Base-by-base conservation (phyloP, 2,329 filamentous ascomycete species). In the Arthrobotrys entomopaga region DNA sequence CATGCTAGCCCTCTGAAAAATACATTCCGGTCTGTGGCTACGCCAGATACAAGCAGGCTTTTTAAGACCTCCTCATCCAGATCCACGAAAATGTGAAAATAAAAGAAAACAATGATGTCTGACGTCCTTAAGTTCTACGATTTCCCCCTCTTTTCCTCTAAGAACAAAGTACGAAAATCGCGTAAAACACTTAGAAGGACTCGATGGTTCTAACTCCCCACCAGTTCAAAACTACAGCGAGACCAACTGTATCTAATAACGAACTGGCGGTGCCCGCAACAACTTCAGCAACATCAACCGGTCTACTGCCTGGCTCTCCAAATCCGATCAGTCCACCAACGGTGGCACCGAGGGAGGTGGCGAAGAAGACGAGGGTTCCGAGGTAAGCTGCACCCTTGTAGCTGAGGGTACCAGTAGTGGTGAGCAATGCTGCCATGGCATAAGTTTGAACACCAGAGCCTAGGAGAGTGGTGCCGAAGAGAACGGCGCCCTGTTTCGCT, bases 301-400 rank as follows among this genome's bases (percentile, higher is more conserved):
- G 34, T 38, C 29, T 63, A n/a, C 64, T 40, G 20, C 40, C 26
- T 20, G 71, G 64, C 19, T 75, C 71, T 42, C 59, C 65, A 24
- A 75, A 75, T 26, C 71, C 71, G 22, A 75, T 56, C 8, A 75
- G 40, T 13, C 71, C 71, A 11, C 71, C 71, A 38, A 75, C 59
- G 38, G 65, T 75, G 22, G 57, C 64, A 13, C 71, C 71, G 10
- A 75, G 53, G 8, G 50, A 58, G 13, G 63, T 64, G 43, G 48
- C 56, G 53, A 69, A 59, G 52, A 67, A 75, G 20, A 75, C 64
- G 22, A 75, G 50, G 1, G 64, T 69, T 16, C 71, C 95, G 75
- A 98, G 86, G 85, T 97, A 98, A 66, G 94, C 92, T 77, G 95
- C 93, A 79, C 95, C 95, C 88, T 97, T 98, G 87, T 98, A 98